Evolutionary conservation across 768 basidiomycete genomes (phyloP).

Genomic region (Hygrophorus russula): DNA sequence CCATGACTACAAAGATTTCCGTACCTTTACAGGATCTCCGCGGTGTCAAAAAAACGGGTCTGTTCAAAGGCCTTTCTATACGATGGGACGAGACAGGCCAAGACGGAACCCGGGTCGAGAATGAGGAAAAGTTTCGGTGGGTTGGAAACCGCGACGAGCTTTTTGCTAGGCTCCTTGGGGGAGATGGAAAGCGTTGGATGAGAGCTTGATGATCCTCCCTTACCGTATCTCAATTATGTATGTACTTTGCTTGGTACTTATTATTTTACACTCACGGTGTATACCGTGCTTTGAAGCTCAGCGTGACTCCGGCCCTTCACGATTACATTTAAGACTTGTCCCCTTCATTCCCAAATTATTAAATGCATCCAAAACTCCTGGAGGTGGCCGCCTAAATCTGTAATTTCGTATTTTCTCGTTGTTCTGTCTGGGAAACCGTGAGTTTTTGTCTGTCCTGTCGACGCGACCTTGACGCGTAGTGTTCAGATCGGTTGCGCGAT

Average conservation of each 20-base stretch:
- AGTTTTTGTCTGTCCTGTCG: conserved; percentile 1
- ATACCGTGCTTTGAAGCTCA: neutral
- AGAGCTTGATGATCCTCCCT: conserved; percentile 21
- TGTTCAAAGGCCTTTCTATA: conserved; percentile 42
- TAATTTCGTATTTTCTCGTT: too few species aligned
- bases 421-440: neutral
- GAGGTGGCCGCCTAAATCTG: neutral
- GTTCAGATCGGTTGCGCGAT: neutral
- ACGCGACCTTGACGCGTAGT: neutral
- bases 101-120: conserved; percentile 22
- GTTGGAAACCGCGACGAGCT: conserved; percentile 53
- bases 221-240: too few species aligned
- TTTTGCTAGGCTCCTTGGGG: conserved; percentile 51
- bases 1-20: conserved; percentile 29
- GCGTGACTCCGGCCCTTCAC: neutral
- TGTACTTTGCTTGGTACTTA: neutral
- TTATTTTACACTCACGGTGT: neutral
- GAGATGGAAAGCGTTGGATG: conserved; percentile 37
- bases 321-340: neutral
- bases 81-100: conserved; percentile 23
- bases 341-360: neutral
- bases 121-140: conserved; percentile 48
- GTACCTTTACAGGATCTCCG: conserved; percentile 36
- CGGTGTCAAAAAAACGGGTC: conserved; percentile 45
- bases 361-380: neutral